Conservation (phyloP, 495 filamentous ascomycete genomes). For the Barbatosphaeria neglecta region DNA sequence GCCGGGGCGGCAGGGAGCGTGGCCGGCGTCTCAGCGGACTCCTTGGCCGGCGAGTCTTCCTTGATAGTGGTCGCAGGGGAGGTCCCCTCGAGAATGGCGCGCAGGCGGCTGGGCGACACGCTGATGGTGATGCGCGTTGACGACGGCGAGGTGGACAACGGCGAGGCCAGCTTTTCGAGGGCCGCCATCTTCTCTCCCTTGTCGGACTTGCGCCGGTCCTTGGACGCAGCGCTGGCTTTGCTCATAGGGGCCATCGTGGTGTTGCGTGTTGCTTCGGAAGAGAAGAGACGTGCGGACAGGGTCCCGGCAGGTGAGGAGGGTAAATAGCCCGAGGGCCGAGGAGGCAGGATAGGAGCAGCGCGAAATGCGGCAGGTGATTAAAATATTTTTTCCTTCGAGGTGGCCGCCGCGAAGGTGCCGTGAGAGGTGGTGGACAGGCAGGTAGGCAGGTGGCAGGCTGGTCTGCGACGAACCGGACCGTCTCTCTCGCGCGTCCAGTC, state of each 20-base stretch:
- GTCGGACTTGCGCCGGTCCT: slow-evolving; percentile 36
- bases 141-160: slow-evolving; percentile 10
- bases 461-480: no score
- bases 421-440: no score
- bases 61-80: slow-evolving; percentile 9
- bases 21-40: slow-evolving; percentile 17
- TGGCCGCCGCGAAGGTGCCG: no score
- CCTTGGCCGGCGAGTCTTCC: slow-evolving; percentile 28
- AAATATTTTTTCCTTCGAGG: no score
- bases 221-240: slow-evolving; percentile 27
- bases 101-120: slow-evolving; percentile 24
- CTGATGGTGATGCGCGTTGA: slow-evolving; percentile 20
- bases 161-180: slow-evolving; percentile 3
- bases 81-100: slow-evolving; percentile 24
- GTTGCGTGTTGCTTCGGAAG: background rate
- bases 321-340: no score
- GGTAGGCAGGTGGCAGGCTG: no score
- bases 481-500: no score
- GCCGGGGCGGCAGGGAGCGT: slow-evolving; percentile 14
- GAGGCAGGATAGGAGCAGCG: no score
- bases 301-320: no score
- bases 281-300: background rate
- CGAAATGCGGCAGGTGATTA: no score
- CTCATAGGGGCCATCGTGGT: slow-evolving; percentile 24
- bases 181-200: slow-evolving; percentile 4